Evolutionary conservation across 306 rosid species (phyloP).

Genomic region (Castanea mollissima): DNA sequence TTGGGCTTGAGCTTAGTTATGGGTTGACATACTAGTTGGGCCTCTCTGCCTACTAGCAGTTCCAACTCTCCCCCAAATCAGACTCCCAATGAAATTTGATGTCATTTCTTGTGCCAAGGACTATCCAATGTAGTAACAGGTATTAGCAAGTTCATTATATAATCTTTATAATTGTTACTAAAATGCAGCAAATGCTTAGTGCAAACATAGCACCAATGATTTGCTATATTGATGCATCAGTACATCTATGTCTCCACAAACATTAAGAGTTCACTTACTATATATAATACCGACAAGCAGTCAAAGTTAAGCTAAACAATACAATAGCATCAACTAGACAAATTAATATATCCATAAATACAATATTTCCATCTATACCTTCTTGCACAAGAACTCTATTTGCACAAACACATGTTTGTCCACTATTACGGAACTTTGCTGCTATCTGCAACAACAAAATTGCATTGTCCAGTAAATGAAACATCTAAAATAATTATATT

Average conservation of each 20-base stretch:
- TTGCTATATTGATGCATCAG: not conserved
- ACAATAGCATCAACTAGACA: constrained; percentile 24
- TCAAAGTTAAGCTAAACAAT: constrained; percentile 11
- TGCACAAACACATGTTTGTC: constrained; percentile 98
- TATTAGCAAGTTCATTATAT: constrained; percentile 3
- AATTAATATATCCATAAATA: constrained; percentile 15
- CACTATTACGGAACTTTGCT: constrained; percentile 93
- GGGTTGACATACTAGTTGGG: not conserved
- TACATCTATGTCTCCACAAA: not conserved
- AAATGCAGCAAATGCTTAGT: not conserved
- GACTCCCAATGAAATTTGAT: not conserved
- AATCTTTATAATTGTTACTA: not conserved
- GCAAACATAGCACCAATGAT: not conserved
- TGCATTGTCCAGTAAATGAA: constrained; percentile 14
- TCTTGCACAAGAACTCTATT: constrained; percentile 95
- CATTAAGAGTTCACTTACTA: not conserved
- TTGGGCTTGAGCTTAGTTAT: not conserved
- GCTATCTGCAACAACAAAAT: constrained; percentile 59
- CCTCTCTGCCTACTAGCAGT: not conserved
- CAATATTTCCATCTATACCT: constrained; percentile 49
- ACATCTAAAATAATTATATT: constrained; percentile 2
- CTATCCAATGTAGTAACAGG: not conserved
- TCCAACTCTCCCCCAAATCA: not conserved
- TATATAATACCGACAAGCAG: not conserved
- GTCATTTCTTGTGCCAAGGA: not conserved